Evolutionary conservation across 805 yeast genomes (phyloP), one percentile per base, ranked within the genome.

Genomic region (Aciculoconidium aculeatum): DNA sequence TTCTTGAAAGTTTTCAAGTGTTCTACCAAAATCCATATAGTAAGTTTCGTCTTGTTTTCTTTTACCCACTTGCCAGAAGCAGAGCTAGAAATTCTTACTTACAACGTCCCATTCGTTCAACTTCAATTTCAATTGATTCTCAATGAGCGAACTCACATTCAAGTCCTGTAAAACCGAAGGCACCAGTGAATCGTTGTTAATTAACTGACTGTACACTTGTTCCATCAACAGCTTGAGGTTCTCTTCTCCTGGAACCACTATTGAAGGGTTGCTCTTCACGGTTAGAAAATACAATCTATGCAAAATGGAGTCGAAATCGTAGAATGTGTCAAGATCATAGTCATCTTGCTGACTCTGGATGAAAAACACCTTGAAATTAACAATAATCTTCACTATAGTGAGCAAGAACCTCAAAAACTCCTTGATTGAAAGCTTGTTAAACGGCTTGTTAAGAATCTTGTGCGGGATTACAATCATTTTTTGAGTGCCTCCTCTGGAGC

Each of bases 391-490:
- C 4, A 58, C 68, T 5, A 64, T 44, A 0, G 61, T 38, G 37
- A 55, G 49, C 5, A 64, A 44, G 31, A 64, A 61, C 33, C 44
- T 47, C 26, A 61, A 42, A 32, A 56, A 61, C 35, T 64, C 70
- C 30, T 51, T 51, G 11, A 58, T 46, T 15, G 58, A 43, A 17
- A 64, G 44, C 31, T 56, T 56, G 18, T 55, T 45, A 36, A 64
- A 58, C 8, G 69, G 68, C 29, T 61, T 59, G 34, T 49, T 55
- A 24, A 64, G 47, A n/a, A 64, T 59, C 35, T 54, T 54, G 35
- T 64, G 69, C 1, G 70, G 69, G 5, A 63, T 53, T 6, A 64
- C 51, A 7, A 61, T 53, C 15, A 58, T 39, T 33, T 47, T 52
- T 32, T 7, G 19, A 7, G 9, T 17, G 8, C 19, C 19, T 17